Percentiles rank a stretch among this genome's conserved stretches.
These are phyloP conservation scores for Cylindrotheca closterium DNA, from an alignment of 108 stramenopile genomes.

Conservation along the genomic window DNA sequence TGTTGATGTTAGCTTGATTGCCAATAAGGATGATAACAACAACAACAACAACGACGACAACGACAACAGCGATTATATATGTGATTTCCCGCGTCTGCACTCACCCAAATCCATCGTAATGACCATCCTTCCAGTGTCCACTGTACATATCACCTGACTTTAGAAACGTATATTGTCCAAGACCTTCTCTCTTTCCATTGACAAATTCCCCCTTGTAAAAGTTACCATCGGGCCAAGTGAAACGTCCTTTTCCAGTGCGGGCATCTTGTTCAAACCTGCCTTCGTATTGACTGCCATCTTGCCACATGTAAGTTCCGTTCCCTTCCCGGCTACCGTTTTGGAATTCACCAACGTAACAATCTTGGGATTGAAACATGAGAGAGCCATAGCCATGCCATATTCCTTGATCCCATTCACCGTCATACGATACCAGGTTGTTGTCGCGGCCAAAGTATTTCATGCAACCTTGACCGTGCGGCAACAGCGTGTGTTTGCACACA, in stretches of 20 bases:
- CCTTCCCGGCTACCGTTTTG: slow-evolving; percentile 23
- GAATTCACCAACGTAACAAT: slow-evolving; percentile 16
- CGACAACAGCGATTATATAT: too few species aligned
- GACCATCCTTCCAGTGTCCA: slow-evolving; percentile 1
- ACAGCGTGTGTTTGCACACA: background rate
- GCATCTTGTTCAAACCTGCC: background rate
- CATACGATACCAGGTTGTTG: too few species aligned
- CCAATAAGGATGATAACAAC: too few species aligned
- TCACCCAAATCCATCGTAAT: slow-evolving; percentile 18
- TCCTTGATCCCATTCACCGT: background rate
- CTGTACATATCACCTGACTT: background rate
- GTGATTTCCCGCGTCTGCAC: too few species aligned
- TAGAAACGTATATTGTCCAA: background rate
- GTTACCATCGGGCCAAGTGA: background rate
- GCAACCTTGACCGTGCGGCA: background rate
- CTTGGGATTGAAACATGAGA: background rate
- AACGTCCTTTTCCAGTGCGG: background rate
- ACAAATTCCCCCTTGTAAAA: background rate
- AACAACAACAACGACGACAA: too few species aligned
- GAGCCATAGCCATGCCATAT: background rate
- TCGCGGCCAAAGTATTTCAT: background rate
- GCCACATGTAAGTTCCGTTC: slow-evolving; percentile 23
- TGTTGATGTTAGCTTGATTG: too few species aligned
- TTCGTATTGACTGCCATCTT: background rate
- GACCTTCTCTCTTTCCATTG: background rate